Evolutionary conservation across 2,329 filamentous ascomycete species (phyloP), one percentile per base, ranked within the genome.

Genomic region (Fusarium cyanostomum): DNA sequence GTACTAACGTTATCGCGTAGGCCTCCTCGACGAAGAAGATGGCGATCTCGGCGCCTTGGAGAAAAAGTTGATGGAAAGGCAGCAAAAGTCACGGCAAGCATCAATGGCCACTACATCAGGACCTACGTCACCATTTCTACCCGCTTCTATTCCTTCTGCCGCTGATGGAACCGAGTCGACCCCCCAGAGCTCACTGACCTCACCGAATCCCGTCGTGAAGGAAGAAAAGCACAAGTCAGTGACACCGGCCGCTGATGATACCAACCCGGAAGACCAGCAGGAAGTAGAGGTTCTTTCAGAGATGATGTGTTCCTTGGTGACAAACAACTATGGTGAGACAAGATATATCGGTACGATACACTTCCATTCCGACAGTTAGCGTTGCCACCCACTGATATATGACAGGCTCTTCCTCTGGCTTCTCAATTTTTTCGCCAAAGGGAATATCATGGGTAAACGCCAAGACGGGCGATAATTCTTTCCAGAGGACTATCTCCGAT

Each of bases 381-480:
- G 12, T 10, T 41, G n/a, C 11, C 26, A 30, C 21, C 15, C 18
- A 45, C 56, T 73, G 43, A 70, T 37, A 8, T 15, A n/a, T n/a
- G 24, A 10, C 46, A 95, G 92, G 94, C 24, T 97, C 94, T 0
- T 98, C 94, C 0, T 99, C 95, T 3, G 95, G 95, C 4, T 98
- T 98, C 77, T 98, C 94, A 52, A 99, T 99, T 70, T 98, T 99
- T 80, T 98, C 94, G 0, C 95, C 94, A 12, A 97, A 97, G 75
- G 95, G 95, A 39, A 96, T 99, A 51, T 91, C 97, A 75, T 99
- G 95, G 95, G 94, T 99, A 50, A 98, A 97, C 71, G 89, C 95
- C 68, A 97, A 96, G 81, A 98, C 94, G 3, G 95, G 95, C n/a
- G 95, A 99, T 73, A 88, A 84, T 18, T 96, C 93, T 0, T 99